Base-by-base conservation (phyloP, 2,329 filamentous ascomycete genomes). In the Rachicladosporium sp. region DNA sequence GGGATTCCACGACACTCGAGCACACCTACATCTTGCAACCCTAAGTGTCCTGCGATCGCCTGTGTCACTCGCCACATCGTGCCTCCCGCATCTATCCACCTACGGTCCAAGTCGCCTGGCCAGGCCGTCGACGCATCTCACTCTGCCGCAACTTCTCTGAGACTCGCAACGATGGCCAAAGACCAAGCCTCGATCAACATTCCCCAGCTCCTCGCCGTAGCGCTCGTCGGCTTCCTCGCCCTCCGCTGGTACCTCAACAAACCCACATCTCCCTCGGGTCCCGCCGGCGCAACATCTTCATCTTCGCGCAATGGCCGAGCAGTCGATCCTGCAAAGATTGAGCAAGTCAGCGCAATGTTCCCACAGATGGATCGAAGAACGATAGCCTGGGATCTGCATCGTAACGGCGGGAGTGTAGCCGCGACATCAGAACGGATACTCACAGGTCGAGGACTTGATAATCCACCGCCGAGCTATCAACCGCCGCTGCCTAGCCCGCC, bases 281-380 rank as follows among this genome's bases (percentile, higher is more conserved):
- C 51, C 40, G 43, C 44, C 38, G 43, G 50, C 32, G 27, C 45
- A 59, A 47, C 50, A 57, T 56, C 33, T 47, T 58, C 59, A 54
- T 59, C 60, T 50, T 41, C 52, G 7, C 44, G 43, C 19, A 46
- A 46, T 36, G 23, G 23, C 23, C 11, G 45, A 43, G 65, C 58
- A 62, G 60, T 79, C 65, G 67, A 79, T 64, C 61, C 75, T 62
- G 63, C 80, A 7, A 84, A 87, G 44, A 82, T 93, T 42, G 84
- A 93, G 60, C 79, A 84, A 57, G 76, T 98, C 64, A 77, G 82
- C 53, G 81, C 89, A 59, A 93, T 98, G 82, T 96, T 96, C 56
- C 91, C 91, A 19, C 87, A 96, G 62, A 69, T 88, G 33, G 80
- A 82, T 51, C 70, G 83, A 53, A 73, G 89, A 48, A 81, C 80